Base-by-base conservation (phyloP, 208 protist species). In the Jaenimonas drosophilae region DNA sequence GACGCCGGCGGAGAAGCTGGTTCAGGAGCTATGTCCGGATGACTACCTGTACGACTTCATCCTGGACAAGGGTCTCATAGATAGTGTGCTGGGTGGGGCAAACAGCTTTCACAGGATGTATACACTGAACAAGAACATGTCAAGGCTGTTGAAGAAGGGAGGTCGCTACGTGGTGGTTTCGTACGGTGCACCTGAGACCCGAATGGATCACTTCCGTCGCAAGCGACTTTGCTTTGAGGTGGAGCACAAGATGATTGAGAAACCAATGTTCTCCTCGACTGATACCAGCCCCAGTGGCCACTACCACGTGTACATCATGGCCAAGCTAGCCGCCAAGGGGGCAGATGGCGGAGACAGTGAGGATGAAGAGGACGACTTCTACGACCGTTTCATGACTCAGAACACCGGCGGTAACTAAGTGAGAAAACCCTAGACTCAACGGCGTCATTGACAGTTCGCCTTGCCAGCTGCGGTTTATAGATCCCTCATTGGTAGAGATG, bases 271-370 rank as follows among this genome's bases (percentile, higher is more conserved):
- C 50, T 73, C 59, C 28, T 79, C 81, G 5, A 72, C 77, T 0
- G 74, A 88, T 12, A 61, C 69, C 0, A 75, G 67, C 37, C 79
- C 84, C 1, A 82, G 65, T 0, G 82, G 80, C 0, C 70, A 91
- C 58, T 95, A 91, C 55, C 86, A 95, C 64, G 64, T 95, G 9
- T 95, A 95, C 51, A 79, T 93, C 43, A 94, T 94, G 87, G 69
- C 75, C 28, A 91, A 90, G 51, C 45, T 78, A 0, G 78, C 52
- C 1, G 69, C 65, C 5, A 73, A 70, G 49, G 76, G 43, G 19
- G 71, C 40, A 23, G 71, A 46, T 4, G 65, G 60, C 26, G 70
- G 66, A 19, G 76, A 88, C 56, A 72, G 70, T 14, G 72, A 80
- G 24, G 72, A 85, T 29, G 80, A 94, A n/a, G 82, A 94, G 11